Conservation (phyloP, 192 early-diverging fungal genomes). For the Entophlyctis luteolus region DNA sequence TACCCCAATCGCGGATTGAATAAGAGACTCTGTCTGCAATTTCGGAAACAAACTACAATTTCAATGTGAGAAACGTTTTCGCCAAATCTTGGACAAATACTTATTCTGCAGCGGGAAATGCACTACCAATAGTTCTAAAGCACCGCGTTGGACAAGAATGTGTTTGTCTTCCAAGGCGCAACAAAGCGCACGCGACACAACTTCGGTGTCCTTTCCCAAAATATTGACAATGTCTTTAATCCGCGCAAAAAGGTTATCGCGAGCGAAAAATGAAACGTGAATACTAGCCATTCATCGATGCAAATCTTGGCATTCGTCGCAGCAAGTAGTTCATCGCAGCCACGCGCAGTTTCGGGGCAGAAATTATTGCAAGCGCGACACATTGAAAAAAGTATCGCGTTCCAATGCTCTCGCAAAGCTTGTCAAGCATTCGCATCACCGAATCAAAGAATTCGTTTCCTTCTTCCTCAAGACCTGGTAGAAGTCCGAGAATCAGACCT, state of each 20-base stretch:
- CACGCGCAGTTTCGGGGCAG: constrained; percentile 58
- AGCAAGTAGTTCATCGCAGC: constrained; percentile 77
- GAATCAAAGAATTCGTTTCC: constrained; percentile 77
- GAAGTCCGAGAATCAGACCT: constrained; percentile 72
- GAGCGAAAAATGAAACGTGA: not conserved
- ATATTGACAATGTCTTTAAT: constrained; percentile 36
- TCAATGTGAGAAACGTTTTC: too few relatives aligned
- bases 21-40: constrained; percentile 64
- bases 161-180: constrained; percentile 68
- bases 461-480: constrained; percentile 87
- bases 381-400: constrained; percentile 75
- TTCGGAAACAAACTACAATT: constrained; percentile 47
- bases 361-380: constrained; percentile 77
- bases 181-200: constrained; percentile 74
- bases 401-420: constrained; percentile 63
- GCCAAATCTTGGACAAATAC: constrained; percentile 27
- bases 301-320: constrained; percentile 66
- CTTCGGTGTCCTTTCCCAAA: constrained; percentile 44
- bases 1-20: constrained; percentile 70
- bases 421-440: constrained; percentile 64
- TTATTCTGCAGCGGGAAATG: constrained; percentile 61
- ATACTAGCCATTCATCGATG: constrained; percentile 62
- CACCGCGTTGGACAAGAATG: constrained; percentile 76
- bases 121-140: constrained; percentile 76
- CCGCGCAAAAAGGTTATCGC: not conserved